These are phyloP conservation scores for Staphylotrichum longicolle DNA, from an alignment of 495 filamentous ascomycete species.

Conservation along the genomic window DNA sequence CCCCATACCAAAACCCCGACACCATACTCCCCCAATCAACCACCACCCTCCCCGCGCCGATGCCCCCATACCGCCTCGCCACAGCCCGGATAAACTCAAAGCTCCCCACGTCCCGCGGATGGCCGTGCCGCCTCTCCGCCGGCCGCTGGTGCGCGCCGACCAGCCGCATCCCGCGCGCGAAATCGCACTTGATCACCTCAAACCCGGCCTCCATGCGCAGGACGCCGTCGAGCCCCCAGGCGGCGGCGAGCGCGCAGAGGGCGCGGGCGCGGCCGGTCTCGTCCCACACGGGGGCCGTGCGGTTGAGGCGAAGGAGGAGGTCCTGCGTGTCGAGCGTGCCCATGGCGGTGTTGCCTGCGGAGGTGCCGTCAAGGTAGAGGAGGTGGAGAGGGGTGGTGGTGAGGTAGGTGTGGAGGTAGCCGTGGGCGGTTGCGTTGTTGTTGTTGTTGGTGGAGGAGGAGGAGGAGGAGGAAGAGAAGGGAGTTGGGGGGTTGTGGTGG, in stretches of 20 bases:
- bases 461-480: background rate
- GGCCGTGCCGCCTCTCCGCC: background rate
- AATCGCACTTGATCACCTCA: conserved; percentile 67
- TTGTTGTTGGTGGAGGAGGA: background rate
- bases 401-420: conserved; percentile 56
- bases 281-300: background rate
- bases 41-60: conserved; percentile 52
- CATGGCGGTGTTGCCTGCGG: conserved; percentile 55
- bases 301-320: conserved; percentile 42
- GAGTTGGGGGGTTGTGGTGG: conserved; percentile 1
- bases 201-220: conserved; percentile 69
- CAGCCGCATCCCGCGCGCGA: conserved; percentile 36
- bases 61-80: conserved; percentile 56
- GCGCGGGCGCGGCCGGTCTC: conserved; percentile 49
- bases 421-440: conserved; percentile 25
- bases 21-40: conserved; percentile 63
- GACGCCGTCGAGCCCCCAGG: conserved; percentile 59
- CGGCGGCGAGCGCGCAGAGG: conserved; percentile 50
- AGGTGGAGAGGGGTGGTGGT: conserved; percentile 51
- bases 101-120: background rate
- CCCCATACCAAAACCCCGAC: conserved; percentile 53
- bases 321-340: conserved; percentile 64
- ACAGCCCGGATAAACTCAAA: conserved; percentile 46
- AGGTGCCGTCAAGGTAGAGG: conserved; percentile 62
- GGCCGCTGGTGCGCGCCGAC: conserved; percentile 22